Evolutionary conservation across 495 filamentous ascomycete genomes (phyloP).

Genomic region (Penicillium antarcticum): DNA sequence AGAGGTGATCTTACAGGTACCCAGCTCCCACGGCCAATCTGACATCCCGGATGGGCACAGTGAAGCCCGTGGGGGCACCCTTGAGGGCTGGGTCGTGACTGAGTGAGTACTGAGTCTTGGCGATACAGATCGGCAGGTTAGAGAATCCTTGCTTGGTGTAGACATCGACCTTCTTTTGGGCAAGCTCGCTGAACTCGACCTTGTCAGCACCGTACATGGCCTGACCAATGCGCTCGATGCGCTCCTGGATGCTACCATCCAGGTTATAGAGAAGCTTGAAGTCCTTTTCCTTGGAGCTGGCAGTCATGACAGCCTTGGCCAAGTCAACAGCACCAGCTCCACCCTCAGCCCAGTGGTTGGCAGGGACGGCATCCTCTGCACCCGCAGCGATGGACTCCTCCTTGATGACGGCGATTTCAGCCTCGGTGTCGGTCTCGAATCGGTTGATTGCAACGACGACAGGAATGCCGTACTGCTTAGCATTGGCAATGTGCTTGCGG

Average conservation of each 20-base stretch:
- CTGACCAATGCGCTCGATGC: slow-evolving; percentile 86
- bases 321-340: slow-evolving; percentile 88
- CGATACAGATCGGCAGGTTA: slow-evolving; percentile 91
- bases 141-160: slow-evolving; percentile 91
- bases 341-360: slow-evolving; percentile 97
- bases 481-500: slow-evolving; percentile 89
- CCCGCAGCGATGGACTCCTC: slow-evolving; percentile 92
- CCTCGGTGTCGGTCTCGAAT: slow-evolving; percentile 89
- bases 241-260: slow-evolving; percentile 77
- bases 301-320: slow-evolving; percentile 79
- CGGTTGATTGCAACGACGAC: slow-evolving; percentile 98
- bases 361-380: slow-evolving; percentile 87
- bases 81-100: slow-evolving; percentile 92
- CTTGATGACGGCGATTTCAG: slow-evolving; percentile 81
- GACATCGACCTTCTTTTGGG: slow-evolving; percentile 91
- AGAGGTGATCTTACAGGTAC: slow-evolving; percentile 62
- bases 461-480: slow-evolving; percentile 81
- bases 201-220: slow-evolving; percentile 90
- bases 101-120: slow-evolving; percentile 97
- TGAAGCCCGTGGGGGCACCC: slow-evolving; percentile 95
- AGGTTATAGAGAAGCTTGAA: slow-evolving; percentile 86
- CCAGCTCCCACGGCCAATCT: slow-evolving; percentile 90
- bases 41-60: slow-evolving; percentile 91
- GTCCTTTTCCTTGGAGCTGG: slow-evolving; percentile 79
- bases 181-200: slow-evolving; percentile 91